These are phyloP conservation scores for Peronospora destructor DNA, from an alignment of 352 stramenopile species.

Conservation along the genomic window DNA sequence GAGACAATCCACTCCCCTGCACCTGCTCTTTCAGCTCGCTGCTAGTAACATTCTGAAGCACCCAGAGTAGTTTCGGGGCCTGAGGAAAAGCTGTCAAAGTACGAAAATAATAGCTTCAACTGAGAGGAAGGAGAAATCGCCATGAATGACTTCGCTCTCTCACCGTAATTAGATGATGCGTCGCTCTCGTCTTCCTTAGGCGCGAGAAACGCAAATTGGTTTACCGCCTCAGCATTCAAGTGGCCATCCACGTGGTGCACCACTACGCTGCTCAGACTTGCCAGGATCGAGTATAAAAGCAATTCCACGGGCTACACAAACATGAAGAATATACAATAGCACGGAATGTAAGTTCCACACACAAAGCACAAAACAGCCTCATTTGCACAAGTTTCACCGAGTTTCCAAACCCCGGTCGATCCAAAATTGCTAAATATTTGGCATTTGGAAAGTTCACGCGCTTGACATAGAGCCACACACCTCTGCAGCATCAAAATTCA, in stretches of 20 bases:
- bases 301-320: constrained; percentile 38
- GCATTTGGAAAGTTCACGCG: constrained; percentile 48
- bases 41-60: constrained; percentile 57
- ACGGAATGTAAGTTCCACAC: background rate
- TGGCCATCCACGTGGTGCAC: constrained; percentile 57
- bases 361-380: background rate
- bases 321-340: constrained; percentile 5
- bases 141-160: background rate
- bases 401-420: constrained; percentile 43
- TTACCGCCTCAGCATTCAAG: constrained; percentile 44
- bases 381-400: constrained; percentile 18
- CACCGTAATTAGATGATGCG: constrained; percentile 25
- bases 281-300: constrained; percentile 62
- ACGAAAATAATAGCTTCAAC: background rate
- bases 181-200: constrained; percentile 22
- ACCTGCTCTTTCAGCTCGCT: constrained; percentile 61
- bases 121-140: background rate
- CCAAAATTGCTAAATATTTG: constrained; percentile 68
- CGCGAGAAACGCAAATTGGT: constrained; percentile 53
- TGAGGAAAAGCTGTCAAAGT: constrained; percentile 51
- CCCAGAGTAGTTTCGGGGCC: constrained; percentile 64
- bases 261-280: constrained; percentile 64
- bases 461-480: constrained; percentile 74
- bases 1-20: constrained; percentile 41
- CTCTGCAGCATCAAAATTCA: constrained; percentile 9